A percentile compares a stretch with the other conserved stretches of the same genome.
Evolutionary conservation across 345 rosid genomes (phyloP).

Genomic region (rapeseed (Brassica napus)): DNA sequence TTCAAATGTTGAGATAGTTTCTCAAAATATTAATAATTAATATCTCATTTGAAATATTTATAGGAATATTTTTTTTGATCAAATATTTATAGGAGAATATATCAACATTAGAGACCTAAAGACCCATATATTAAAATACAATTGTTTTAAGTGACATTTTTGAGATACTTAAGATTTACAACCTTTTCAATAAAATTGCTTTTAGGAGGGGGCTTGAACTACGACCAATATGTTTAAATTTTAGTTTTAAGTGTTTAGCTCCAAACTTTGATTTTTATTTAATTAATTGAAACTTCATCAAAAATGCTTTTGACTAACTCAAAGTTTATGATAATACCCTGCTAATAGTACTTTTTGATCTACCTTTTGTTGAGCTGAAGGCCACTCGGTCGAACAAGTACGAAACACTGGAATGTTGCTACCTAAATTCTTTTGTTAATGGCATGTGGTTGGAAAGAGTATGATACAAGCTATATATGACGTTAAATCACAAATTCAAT

Average conservation of each 20-base stretch:
- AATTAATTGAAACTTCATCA: background rate
- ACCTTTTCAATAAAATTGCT: background rate
- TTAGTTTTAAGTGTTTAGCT: background rate
- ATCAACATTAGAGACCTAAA: background rate
- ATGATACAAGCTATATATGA: background rate
- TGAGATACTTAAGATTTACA: background rate
- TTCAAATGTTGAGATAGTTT: too few species aligned
- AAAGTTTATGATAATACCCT: background rate
- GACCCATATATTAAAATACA: background rate
- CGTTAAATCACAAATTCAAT: background rate
- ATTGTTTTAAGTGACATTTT: background rate
- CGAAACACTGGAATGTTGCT: background rate
- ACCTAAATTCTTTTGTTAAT: background rate
- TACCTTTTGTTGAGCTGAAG: background rate
- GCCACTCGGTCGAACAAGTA: background rate
- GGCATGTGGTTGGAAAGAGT: background rate
- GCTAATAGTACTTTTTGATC: background rate
- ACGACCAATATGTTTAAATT: background rate
- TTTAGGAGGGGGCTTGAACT: background rate
- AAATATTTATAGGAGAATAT: background rate
- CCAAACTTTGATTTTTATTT: background rate
- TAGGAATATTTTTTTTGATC: background rate
- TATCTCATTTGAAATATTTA: background rate
- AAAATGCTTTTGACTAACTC: background rate
- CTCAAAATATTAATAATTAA: too few species aligned